These are phyloP conservation scores for Anisodus acutangulus DNA, from an alignment of 257 asterid genomes.

Conservation along the genomic window DNA sequence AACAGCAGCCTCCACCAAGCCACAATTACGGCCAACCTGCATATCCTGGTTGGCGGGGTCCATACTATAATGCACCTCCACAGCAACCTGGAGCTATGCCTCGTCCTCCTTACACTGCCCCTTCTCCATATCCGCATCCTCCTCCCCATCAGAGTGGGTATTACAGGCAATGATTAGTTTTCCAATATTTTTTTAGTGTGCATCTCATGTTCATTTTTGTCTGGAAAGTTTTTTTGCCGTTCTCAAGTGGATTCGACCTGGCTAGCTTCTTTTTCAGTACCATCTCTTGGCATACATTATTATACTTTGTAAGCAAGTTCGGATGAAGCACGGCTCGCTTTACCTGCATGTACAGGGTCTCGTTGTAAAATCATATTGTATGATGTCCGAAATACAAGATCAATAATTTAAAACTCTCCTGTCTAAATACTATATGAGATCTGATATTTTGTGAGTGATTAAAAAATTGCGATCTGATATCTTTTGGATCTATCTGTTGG, in stretches of 20 bases:
- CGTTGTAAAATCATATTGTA: background rate
- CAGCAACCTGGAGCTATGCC: constrained; percentile 85
- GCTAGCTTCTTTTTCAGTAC: background rate
- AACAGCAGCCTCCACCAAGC: constrained; percentile 55
- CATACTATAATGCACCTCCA: constrained; percentile 79
- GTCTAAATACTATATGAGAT: background rate
- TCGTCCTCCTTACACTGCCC: constrained; percentile 77
- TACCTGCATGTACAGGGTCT: constrained; percentile 7
- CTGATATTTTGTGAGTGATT: background rate
- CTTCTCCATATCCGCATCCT: constrained; percentile 72
- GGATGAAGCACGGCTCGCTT: background rate
- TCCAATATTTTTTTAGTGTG: background rate
- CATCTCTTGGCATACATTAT: background rate
- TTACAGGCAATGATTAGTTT: constrained; percentile 60
- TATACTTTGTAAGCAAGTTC: background rate
- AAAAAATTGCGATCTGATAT: background rate
- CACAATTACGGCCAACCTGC: constrained; percentile 88
- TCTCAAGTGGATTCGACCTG: background rate
- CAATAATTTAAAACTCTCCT: background rate
- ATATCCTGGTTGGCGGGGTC: constrained; percentile 94
- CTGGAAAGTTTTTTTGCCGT: background rate
- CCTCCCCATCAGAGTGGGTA: constrained; percentile 80
- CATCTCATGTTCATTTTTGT: constrained; percentile 16
- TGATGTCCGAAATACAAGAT: background rate
- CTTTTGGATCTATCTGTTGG: background rate